Percentiles rank a stretch among this genome's conserved stretches.
Conservation (phyloP, 768 basidiomycete species). For the Collybia sp. region DNA sequence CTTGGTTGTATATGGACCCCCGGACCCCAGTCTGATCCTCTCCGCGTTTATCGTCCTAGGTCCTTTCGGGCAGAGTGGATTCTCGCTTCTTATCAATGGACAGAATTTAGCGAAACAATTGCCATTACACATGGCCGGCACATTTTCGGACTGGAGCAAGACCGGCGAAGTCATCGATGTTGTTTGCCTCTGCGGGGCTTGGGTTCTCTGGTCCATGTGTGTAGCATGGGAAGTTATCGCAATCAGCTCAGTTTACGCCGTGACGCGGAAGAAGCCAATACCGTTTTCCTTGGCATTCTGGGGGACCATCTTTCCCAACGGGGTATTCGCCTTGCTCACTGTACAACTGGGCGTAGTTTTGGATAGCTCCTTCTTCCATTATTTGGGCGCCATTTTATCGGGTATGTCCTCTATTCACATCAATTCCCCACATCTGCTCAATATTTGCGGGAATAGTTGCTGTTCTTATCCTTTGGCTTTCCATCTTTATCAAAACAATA, state of each 20-base stretch:
- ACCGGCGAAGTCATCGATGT: conserved; percentile 39
- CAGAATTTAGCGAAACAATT: conserved; percentile 29
- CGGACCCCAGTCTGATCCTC: conserved; percentile 32
- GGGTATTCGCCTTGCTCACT: conserved; percentile 43
- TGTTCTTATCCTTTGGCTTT: conserved; percentile 37
- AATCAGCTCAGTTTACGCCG: conserved; percentile 30
- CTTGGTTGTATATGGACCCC: conserved; percentile 41
- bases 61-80: conserved; percentile 55
- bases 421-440: not conserved
- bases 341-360: conserved; percentile 45
- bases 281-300: conserved; percentile 46
- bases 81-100: conserved; percentile 42
- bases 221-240: conserved; percentile 46
- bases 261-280: conserved; percentile 24
- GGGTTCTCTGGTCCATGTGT: conserved; percentile 51
- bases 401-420: conserved; percentile 26
- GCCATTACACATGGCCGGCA: conserved; percentile 17
- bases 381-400: conserved; percentile 49
- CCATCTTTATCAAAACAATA: conserved; percentile 35
- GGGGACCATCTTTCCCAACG: conserved; percentile 56
- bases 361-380: conserved; percentile 45
- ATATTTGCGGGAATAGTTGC: conserved; percentile 22
- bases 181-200: conserved; percentile 40
- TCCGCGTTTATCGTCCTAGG: conserved; percentile 55
- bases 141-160: conserved; percentile 22